Percentiles rank a stretch among this genome's conserved stretches.
Conservation (phyloP, 2,329 filamentous ascomycete species). For the Ascochyta clinopodiicola region DNA sequence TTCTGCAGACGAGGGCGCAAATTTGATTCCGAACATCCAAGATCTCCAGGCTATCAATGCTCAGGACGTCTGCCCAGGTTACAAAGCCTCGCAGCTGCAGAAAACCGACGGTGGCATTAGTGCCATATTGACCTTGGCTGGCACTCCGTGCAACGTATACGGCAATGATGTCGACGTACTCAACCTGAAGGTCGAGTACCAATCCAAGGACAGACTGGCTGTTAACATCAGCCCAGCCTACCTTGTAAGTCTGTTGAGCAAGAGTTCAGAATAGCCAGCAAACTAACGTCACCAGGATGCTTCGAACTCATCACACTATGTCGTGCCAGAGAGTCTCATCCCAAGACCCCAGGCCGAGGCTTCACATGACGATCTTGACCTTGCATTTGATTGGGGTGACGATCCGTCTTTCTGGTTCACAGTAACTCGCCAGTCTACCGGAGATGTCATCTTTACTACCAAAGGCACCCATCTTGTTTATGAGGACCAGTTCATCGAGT, state of each 20-base stretch:
- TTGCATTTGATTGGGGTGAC: conserved; percentile 61
- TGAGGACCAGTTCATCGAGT: conserved; percentile 80
- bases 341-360: conserved; percentile 60
- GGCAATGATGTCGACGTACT: conserved; percentile 75
- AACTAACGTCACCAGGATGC: conserved; percentile 45
- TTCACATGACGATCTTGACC: conserved; percentile 49
- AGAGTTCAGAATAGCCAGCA: conserved; percentile 10
- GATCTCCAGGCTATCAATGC: conserved; percentile 69
- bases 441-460: conserved; percentile 73
- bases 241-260: conserved; percentile 49
- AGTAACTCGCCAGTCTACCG: conserved; percentile 63
- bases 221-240: conserved; percentile 73
- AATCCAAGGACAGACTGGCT: conserved; percentile 69
- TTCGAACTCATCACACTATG: conserved; percentile 70
- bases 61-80: conserved; percentile 68
- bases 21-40: conserved; percentile 65
- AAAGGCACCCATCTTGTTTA: conserved; percentile 70
- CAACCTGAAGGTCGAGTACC: conserved; percentile 71
- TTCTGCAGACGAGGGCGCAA: conserved; percentile 41
- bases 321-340: conserved; percentile 69
- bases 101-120: conserved; percentile 57
- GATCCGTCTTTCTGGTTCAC: conserved; percentile 64
- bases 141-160: conserved; percentile 72
- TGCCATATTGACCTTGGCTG: conserved; percentile 60
- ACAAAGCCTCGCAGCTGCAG: conserved; percentile 60